Evolutionary conservation across 257 asterid species (phyloP), one percentile per base, ranked within the genome.

Genomic region (Voacanga thouarsii): DNA sequence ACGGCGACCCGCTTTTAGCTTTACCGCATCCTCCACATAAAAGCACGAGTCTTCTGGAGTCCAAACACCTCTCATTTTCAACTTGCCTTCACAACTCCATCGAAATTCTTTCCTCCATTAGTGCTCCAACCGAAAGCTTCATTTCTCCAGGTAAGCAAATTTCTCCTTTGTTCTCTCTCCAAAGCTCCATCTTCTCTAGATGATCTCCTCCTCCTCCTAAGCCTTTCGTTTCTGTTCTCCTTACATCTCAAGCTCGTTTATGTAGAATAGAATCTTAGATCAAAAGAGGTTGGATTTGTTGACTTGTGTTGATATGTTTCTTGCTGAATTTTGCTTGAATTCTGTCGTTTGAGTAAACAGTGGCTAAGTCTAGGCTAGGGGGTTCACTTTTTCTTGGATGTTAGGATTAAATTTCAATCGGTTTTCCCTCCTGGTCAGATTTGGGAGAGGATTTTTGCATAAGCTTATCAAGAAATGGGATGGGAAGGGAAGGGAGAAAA

Each of bases 141-240:
- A 30, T 11, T 79, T 49, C 18, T 6, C 26, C 55, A 79, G 82
- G 82, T 78, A 71, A 18, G 23, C 6, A 24, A 55, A 21, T 44
- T 33, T 28, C 45, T 15, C 55, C 18, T 12, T 2, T 37, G 21
- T 8, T 63, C 18, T 21, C 80, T 19, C 39, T 18, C 30, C 33
- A 16, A 65, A 47, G 63, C 53, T 14, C 72, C 14, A 45, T 12
- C 71, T 72, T 73, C 75, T 69, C 56, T 68, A 12, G 43, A 49
- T 24, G 28, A 11, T 5, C 68, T 33, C 37, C 37, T 51, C 12
- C 33, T 3, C 74, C 47, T 1, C 1, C 14, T 11, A 7, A 5
- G 47, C 15, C n/a, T 18, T 15, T n/a, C 49, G 37, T 19, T 51
- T 43, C 14, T 69, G 19, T 9, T 45, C 14, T 39, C 16, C 49